Evolutionary conservation across 2,329 filamentous ascomycete genomes (phyloP).

Genomic region (Beauveria scarabaeidicola): DNA sequence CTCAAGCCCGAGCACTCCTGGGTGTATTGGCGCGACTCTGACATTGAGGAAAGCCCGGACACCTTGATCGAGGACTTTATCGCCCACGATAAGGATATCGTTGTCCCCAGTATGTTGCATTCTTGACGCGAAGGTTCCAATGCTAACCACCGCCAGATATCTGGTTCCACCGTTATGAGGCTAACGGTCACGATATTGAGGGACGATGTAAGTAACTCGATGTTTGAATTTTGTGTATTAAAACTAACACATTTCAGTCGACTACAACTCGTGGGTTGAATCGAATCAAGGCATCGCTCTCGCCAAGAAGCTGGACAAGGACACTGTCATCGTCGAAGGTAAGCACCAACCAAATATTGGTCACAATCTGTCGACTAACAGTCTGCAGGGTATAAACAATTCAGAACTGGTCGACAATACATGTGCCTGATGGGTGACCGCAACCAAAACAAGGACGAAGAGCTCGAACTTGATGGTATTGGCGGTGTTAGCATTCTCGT

Average conservation of each 20-base stretch:
- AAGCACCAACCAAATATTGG: constrained; percentile 13
- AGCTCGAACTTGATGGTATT: constrained; percentile 89
- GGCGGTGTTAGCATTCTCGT: constrained; percentile 96
- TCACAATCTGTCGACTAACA: constrained; percentile 12
- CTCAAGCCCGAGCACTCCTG: constrained; percentile 92
- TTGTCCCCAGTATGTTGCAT: constrained; percentile 76
- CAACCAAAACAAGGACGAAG: constrained; percentile 83
- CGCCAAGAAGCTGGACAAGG: constrained; percentile 62
- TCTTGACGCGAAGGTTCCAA: constrained; percentile 5
- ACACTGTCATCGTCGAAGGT: constrained; percentile 85
- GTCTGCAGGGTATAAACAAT: constrained; percentile 77
- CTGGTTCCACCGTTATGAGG: constrained; percentile 86
- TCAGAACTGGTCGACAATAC: constrained; percentile 79
- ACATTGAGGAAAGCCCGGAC: constrained; percentile 83
- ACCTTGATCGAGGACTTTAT: constrained; percentile 92
- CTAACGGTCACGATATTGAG: constrained; percentile 76
- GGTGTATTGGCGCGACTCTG: constrained; percentile 98
- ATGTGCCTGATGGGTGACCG: constrained; percentile 90
- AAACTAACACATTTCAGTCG: constrained; percentile 48
- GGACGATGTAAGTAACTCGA: constrained; percentile 65
- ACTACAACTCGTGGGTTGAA: constrained; percentile 99
- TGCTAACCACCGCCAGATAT: constrained; percentile 54
- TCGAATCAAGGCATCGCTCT: constrained; percentile 75
- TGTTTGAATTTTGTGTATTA: constrained; percentile 1
- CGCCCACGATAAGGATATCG: constrained; percentile 82